Conservation (phyloP, 1,139 yeast genomes). For the Kodamaea suecica region DNA sequence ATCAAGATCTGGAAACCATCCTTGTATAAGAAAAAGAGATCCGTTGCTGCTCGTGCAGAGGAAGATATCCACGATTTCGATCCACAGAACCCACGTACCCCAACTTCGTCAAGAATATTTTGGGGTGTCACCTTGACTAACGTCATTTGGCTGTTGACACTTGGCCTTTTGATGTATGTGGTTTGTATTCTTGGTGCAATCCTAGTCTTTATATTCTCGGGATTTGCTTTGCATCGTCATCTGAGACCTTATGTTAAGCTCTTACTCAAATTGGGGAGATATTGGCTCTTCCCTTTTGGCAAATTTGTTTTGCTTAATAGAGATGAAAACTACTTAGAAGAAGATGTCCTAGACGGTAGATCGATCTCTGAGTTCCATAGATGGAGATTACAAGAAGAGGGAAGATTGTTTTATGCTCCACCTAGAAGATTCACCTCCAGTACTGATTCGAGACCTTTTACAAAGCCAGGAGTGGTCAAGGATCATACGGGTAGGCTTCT, state of each 20-base stretch:
- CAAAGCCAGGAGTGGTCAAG: conserved; percentile 28
- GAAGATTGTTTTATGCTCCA: conserved; percentile 71
- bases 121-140: conserved; percentile 73
- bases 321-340: conserved; percentile 78
- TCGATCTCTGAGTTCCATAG: conserved; percentile 79
- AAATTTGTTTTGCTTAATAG: conserved; percentile 75
- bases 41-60: conserved; percentile 89
- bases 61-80: conserved; percentile 82
- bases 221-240: conserved; percentile 40
- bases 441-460: conserved; percentile 32
- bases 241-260: conserved; percentile 58
- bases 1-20: conserved; percentile 99
- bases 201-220: conserved; percentile 42
- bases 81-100: conserved; percentile 40
- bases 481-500: conserved; percentile 46
- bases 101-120: conserved; percentile 47
- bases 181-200: conserved; percentile 51
- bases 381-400: conserved; percentile 83
- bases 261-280: conserved; percentile 61
- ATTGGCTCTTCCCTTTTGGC: conserved; percentile 84
- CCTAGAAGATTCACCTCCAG: conserved; percentile 43
- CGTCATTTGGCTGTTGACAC: conserved; percentile 66
- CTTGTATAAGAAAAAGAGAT: conserved; percentile 83
- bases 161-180: conserved; percentile 60
- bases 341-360: conserved; percentile 88